Evolutionary conservation across 345 rosid species (phyloP), one percentile per base, ranked within the genome.

Genomic region (Lumnitzera racemosa): DNA sequence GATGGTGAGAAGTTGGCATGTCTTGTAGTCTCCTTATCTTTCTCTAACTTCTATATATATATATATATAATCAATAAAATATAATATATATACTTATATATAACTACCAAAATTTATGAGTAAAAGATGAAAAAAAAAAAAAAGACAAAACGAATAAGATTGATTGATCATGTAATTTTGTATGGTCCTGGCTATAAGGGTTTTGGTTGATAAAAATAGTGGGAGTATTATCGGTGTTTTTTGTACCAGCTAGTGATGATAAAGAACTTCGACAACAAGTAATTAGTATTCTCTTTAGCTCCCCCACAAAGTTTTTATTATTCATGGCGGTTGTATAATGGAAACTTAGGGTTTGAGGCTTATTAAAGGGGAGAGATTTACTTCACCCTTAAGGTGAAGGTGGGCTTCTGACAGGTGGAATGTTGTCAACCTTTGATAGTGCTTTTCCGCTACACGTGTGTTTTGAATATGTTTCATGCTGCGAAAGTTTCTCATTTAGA

Each of bases 331-430:
- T 61, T 49, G 24, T 13, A 16, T 29, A 51, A n/a, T 12, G 23
- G 48, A 47, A 51, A 55, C 27, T 47, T n/a, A 51, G 23, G 29
- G 47, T 15, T 41, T 49, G 24, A 36, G 16, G 53, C 0, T 29
- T 27, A 46, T 55, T 23, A 15, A 15, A 25, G 61, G 15, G 51
- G 25, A 51, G 57, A 23, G 29, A 12, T 17, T 77, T 81, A 46
- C 90, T 84, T 80, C 58, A 69, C 63, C 52, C 36, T 48, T 62
- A 84, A 80, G 90, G 81, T 72, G 83, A 51, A 23, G 25, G 58
- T 69, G 72, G 80, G 78, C 68, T 51, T 27, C 11, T 59, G 71
- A 73, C 84, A 81, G 78, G 84, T 85, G 85, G 77, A 63, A 43
- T 51, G 1, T 0, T 1, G 12, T 9, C 1, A 3, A 50, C 85